phyloP scores from a whole-genome alignment of 768 basidiomycete genomes.

The Rhizopogon salebrosus region DNA sequence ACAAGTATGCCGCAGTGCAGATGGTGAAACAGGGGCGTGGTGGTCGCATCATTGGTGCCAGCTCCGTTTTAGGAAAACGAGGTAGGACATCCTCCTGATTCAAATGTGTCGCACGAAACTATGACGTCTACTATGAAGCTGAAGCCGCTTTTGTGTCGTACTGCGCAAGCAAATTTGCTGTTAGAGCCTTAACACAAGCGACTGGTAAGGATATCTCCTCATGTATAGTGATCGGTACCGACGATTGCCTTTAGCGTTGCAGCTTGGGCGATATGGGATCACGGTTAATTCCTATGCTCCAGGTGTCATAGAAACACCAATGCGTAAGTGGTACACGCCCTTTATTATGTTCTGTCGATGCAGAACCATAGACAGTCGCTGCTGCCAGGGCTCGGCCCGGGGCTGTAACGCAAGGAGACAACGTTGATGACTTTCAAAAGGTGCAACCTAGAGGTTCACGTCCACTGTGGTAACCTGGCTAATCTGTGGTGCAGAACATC shows the following conservation, averaged over 20 bases:
- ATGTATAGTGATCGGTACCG: neutral
- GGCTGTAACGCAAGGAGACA: neutral
- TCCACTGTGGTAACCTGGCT: neutral
- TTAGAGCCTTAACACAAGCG: constrained; percentile 36
- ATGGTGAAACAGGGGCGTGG: constrained; percentile 52
- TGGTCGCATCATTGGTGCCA: constrained; percentile 51
- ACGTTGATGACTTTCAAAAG: neutral
- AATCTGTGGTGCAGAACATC: neutral
- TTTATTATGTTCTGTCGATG: neutral
- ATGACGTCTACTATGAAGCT: neutral
- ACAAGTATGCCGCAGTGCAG: constrained; percentile 57
- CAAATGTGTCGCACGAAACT: neutral
- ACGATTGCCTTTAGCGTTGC: constrained; percentile 9
- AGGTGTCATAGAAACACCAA: constrained; percentile 22
- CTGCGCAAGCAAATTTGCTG: constrained; percentile 33
- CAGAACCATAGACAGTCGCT: no score
- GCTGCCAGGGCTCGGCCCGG: neutral
- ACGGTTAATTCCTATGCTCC: constrained; percentile 39
- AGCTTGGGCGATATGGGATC: constrained; percentile 29
- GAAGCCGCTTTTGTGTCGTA: constrained; percentile 14
- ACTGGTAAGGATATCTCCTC: constrained; percentile 20
- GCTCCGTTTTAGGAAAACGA: constrained; percentile 8
- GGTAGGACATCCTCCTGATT: constrained; percentile 1
- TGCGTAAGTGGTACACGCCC: constrained; percentile 18
- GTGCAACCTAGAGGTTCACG: neutral